These are phyloP conservation scores for Laburnicola sp. DNA, from an alignment of 2,329 filamentous ascomycete species.

Conservation along the genomic window DNA sequence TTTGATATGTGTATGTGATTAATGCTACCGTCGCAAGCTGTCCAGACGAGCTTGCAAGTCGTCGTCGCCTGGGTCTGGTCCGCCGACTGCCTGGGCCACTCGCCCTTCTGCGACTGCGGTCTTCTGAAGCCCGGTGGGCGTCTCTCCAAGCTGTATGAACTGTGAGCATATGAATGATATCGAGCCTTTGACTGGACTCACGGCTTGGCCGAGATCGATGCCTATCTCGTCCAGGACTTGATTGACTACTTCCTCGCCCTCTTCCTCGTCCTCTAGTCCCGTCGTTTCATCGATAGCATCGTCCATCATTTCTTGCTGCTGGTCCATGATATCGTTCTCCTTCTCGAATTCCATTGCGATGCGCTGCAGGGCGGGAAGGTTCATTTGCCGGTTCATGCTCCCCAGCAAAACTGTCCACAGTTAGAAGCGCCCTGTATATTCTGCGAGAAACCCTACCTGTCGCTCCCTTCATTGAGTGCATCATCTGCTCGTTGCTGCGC, in stretches of 20 bases:
- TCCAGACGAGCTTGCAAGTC: conserved; percentile 93
- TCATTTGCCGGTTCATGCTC: conserved; percentile 98
- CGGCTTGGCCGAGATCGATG: conserved; percentile 84
- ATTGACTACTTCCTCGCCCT: conserved; percentile 95
- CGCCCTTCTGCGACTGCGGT: conserved; percentile 71
- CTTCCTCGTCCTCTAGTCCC: conserved; percentile 86
- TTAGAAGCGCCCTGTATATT: conserved; percentile 16
- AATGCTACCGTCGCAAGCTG: conserved; percentile 66
- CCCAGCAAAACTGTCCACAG: conserved; percentile 68
- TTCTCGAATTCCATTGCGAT: conserved; percentile 99
- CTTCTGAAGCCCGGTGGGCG: conserved; percentile 80
- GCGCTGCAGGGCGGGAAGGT: conserved; percentile 88
- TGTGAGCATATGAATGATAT: conserved; percentile 16
- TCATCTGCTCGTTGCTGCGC: conserved; percentile 98
- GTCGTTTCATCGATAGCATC: conserved; percentile 97
- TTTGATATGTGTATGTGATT: not conserved
- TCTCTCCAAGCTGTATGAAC: conserved; percentile 76
- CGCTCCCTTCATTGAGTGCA: conserved; percentile 99
- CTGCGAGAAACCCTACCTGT: conserved; percentile 54
- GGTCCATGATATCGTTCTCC: conserved; percentile 99
- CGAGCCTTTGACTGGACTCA: conserved; percentile 53
- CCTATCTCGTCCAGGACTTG: conserved; percentile 97
- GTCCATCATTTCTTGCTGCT: conserved; percentile 99
- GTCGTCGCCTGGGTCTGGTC: conserved; percentile 70
- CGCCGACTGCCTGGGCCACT: conserved; percentile 85